Base-by-base conservation (phyloP, 805 yeast genomes). In the Pichia insulana region DNA sequence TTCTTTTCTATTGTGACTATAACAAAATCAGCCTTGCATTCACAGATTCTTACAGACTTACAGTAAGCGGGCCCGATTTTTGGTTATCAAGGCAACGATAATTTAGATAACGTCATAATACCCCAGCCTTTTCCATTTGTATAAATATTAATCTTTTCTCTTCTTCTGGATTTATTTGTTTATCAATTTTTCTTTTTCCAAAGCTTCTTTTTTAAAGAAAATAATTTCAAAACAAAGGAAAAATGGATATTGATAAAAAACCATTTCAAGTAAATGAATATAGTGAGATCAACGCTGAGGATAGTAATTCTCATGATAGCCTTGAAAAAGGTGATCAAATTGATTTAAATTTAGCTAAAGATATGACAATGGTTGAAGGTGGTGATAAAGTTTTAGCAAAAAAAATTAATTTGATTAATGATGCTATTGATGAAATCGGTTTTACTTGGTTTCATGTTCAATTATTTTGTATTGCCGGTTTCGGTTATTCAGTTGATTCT, bases 381-480 rank as follows among this genome's bases (percentile, higher is more conserved):
- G 44, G 41, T 35, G 78, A 73, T 48, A 47, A 46, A 4, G 68
- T 61, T 2, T 52, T 71, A 33, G 50, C 59, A 15, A 54, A 54
- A 35, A 73, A 73, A 45, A 69, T 73, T 53, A 58, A 56, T 35
- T 54, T 75, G 9, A 59, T 75, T 39, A 74, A 75, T 54, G 57
- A 72, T 44, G 78, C 82, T 15, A 63, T 76, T 43, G 80, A 77
- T 52, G 78, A 77, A 50, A 73, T 76, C 41, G 82, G 82, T 0
- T 73, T 77, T 59, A 76, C 83, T 1, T 68, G 72, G 66, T 72
- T 69, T 49, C 80, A 75, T 46, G 59, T 65, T 42, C 66, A 70
- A 52, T 55, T 72, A 11, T 74, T 75, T 52, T 63, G 66, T 46
- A 54, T 75, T 17, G 74, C 74, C 25, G 81, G 80, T 8, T 68